These are phyloP conservation scores for Pleurotus djamor DNA, from an alignment of 768 basidiomycete species.

Conservation along the genomic window DNA sequence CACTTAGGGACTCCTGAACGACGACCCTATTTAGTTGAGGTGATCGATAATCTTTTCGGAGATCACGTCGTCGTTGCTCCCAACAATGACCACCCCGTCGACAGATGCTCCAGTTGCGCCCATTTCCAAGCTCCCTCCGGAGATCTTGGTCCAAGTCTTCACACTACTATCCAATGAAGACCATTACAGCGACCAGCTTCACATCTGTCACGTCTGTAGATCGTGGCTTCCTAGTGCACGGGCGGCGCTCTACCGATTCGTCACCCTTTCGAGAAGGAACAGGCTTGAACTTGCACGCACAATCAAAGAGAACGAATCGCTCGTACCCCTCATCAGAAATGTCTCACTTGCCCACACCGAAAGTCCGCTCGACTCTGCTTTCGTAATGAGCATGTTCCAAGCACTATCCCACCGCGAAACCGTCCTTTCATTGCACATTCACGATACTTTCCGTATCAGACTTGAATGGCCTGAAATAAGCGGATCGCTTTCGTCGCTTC, in stretches of 20 bases:
- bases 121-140: no score
- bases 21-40: no score
- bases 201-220: background rate
- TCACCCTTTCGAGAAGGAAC: background rate
- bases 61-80: no score
- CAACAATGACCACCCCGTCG: no score
- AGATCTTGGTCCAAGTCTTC: background rate
- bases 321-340: background rate
- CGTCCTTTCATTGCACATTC: background rate
- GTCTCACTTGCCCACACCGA: background rate
- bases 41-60: no score
- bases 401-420: background rate
- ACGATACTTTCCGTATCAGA: background rate
- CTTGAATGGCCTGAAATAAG: background rate
- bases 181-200: background rate
- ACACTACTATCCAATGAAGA: background rate
- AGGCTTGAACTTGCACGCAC: background rate
- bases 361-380: background rate
- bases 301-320: background rate
- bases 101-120: no score
- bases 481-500: background rate
- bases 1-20: no score
- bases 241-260: background rate
- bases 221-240: background rate
- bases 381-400: background rate